Conservation (phyloP, 2,329 filamentous ascomycete genomes). For the Calonectria multiphialidica region DNA sequence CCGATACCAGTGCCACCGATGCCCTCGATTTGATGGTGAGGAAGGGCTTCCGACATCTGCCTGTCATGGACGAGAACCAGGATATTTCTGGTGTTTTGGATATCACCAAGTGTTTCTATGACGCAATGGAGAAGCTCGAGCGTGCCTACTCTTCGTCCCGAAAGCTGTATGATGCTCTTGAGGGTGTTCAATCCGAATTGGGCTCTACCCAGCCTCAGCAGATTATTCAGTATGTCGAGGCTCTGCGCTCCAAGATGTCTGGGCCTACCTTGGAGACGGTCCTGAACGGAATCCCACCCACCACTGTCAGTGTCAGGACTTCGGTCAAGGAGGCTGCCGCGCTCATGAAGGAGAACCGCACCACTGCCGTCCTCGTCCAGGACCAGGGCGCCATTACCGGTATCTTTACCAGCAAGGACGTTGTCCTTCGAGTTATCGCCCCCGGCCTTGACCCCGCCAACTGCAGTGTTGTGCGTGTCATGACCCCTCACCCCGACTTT, state of each 20-base stretch:
- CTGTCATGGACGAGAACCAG: constrained; percentile 99
- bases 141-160: constrained; percentile 97
- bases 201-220: constrained; percentile 97
- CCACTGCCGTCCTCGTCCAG: constrained; percentile 94
- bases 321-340: constrained; percentile 96
- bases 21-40: constrained; percentile 97
- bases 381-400: constrained; percentile 97
- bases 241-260: constrained; percentile 95
- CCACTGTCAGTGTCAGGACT: constrained; percentile 94
- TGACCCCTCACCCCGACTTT: constrained; percentile 99
- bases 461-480: constrained; percentile 97
- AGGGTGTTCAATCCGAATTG: constrained; percentile 97
- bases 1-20: constrained; percentile 97
- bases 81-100: constrained; percentile 98
- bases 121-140: constrained; percentile 99
- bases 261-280: constrained; percentile 96
- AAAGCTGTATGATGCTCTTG: constrained; percentile 96
- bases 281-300: constrained; percentile 89
- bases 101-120: constrained; percentile 99
- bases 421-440: constrained; percentile 96
- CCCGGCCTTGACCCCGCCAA: constrained; percentile 93
- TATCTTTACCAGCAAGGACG: constrained; percentile 99
- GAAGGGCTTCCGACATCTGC: constrained; percentile 96
- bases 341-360: constrained; percentile 99
- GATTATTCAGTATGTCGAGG: constrained; percentile 99